Conservation (phyloP, 1,284 basidiomycete genomes). For the Ganoderma boninense region DNA sequence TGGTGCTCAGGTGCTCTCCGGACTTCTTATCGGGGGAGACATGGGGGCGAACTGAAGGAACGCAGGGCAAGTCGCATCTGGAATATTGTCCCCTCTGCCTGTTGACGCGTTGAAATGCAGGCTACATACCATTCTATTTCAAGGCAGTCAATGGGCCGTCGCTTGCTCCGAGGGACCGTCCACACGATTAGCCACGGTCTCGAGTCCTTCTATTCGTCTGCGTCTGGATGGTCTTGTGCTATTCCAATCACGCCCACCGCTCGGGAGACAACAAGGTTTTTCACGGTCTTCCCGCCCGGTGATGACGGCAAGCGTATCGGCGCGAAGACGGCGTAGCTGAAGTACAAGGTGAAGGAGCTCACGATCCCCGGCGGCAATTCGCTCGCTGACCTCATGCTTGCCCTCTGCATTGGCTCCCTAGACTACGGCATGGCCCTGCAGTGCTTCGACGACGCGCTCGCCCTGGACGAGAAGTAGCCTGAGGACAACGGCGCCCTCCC, state of each 20-base stretch:
- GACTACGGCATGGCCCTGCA: slow-evolving; percentile 4
- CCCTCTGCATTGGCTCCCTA: not conserved
- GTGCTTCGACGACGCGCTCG: slow-evolving; percentile 12
- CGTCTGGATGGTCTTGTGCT: no score
- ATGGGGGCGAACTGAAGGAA: no score
- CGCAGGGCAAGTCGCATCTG: no score
- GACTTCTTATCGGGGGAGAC: no score
- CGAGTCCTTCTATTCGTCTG: slow-evolving; percentile 3
- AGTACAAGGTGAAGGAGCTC: not conserved
- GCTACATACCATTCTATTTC: no score
- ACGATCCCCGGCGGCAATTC: not conserved
- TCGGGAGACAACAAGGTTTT: not conserved
- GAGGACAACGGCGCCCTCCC: not conserved
- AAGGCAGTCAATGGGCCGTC: no score
- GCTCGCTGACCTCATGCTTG: slow-evolving; percentile 5
- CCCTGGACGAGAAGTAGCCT: not conserved
- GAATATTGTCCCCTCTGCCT: no score
- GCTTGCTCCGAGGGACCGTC: not conserved
- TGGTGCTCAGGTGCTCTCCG: no score
- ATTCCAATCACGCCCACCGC: no score
- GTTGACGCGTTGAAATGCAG: no score
- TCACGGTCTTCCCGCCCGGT: not conserved
- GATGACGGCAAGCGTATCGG: not conserved
- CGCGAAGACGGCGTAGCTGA: not conserved
- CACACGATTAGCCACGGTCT: not conserved